Percentiles rank a stretch among this genome's conserved stretches.
phyloP scores from a whole-genome alignment of 345 rosid species.

The Firmiana major region DNA sequence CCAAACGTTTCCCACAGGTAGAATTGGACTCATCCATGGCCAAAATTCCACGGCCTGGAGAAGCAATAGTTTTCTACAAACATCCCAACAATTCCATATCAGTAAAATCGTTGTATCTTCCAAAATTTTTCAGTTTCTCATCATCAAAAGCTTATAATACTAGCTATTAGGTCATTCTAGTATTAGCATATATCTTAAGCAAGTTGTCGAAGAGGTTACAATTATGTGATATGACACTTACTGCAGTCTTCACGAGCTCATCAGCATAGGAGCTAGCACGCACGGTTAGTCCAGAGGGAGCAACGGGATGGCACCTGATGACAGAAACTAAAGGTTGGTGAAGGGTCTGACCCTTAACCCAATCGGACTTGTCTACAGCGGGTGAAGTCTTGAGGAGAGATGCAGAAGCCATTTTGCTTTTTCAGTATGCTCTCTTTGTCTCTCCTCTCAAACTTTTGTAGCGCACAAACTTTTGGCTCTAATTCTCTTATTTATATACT shows the following conservation, averaged over 20 bases:
- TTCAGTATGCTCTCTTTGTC: background rate
- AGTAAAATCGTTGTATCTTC: background rate
- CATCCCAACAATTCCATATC: background rate
- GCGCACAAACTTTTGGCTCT: background rate
- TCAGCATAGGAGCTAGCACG: conserved; percentile 83
- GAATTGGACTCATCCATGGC: conserved; percentile 39
- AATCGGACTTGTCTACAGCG: conserved; percentile 78
- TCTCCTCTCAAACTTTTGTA: conserved; percentile 15
- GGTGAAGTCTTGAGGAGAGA: conserved; percentile 83
- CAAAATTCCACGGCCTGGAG: conserved; percentile 38
- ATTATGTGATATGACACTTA: conserved; percentile 27
- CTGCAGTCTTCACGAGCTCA: conserved; percentile 97
- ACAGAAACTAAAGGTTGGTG: conserved; percentile 51
- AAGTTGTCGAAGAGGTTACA: background rate
- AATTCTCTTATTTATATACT: conserved; percentile 21
- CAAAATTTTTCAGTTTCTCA: background rate
- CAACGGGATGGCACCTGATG: conserved; percentile 39
- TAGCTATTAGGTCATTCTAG: background rate
- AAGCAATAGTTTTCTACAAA: conserved; percentile 38
- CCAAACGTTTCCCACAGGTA: conserved; percentile 37
- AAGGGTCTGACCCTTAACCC: conserved; percentile 65
- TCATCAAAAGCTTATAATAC: background rate
- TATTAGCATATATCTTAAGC: background rate
- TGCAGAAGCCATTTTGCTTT: conserved; percentile 65
- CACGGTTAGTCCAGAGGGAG: conserved; percentile 41